Percentiles rank a stretch among this genome's conserved stretches.
Conservation (phyloP, 306 rosid genomes). For the Gastrolobium bilobum region DNA sequence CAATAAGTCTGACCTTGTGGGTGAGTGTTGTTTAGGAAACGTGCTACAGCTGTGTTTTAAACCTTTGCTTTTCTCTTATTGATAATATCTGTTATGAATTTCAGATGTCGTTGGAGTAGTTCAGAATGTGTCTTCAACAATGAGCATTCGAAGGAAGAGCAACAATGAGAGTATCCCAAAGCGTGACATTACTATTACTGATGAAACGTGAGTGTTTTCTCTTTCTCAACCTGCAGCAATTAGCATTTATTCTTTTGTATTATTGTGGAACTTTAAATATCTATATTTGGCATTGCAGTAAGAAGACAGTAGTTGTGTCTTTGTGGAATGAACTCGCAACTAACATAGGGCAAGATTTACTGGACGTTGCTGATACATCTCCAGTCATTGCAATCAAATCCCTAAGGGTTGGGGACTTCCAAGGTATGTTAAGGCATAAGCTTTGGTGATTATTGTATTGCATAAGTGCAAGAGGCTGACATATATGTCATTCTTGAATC, state of each 20-base stretch:
- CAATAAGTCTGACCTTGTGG: constrained; percentile 78
- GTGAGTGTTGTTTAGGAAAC: constrained; percentile 55
- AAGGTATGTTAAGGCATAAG: constrained; percentile 59
- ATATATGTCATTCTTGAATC: not conserved
- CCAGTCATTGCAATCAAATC: constrained; percentile 89
- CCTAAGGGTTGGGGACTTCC: constrained; percentile 89
- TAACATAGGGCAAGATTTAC: constrained; percentile 75
- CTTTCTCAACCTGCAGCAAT: not conserved
- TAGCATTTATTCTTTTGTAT: not conserved
- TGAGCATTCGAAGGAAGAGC: constrained; percentile 87
- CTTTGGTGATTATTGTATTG: not conserved
- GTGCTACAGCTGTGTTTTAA: not conserved
- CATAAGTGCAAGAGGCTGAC: not conserved
- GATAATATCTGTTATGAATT: not conserved
- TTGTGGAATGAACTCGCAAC: constrained; percentile 97
- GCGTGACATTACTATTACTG: constrained; percentile 96
- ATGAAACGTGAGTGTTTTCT: constrained; percentile 70
- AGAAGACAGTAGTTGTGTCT: constrained; percentile 87
- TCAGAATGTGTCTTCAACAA: constrained; percentile 83
- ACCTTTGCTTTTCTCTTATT: not conserved
- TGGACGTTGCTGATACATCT: constrained; percentile 71
- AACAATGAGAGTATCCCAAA: constrained; percentile 82
- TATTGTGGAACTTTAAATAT: not conserved
- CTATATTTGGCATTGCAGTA: constrained; percentile 59
- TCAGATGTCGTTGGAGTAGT: constrained; percentile 93